Evolutionary conservation across 2,329 filamentous ascomycete genomes (phyloP), one percentile per base, ranked within the genome.

Genomic region (Lachnellula suecica): DNA sequence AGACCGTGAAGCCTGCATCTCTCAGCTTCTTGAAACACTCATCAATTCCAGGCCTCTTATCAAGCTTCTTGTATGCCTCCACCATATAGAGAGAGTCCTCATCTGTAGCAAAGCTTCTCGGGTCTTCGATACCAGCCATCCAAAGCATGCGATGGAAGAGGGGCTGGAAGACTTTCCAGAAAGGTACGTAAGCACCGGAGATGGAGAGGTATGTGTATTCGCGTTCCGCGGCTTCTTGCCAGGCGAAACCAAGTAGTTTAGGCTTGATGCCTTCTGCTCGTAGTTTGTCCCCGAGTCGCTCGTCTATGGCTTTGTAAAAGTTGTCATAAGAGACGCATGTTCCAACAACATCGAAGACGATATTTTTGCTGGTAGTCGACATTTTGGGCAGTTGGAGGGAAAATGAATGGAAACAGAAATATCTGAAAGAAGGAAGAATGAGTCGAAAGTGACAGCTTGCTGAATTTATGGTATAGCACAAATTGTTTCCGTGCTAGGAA

Each of bases 291-390:
- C 77, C 77, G 7, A 79, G 69, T 17, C 68, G 67, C 3, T 61
- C 46, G 4, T 74, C 69, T 29, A 80, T 70, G 25, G 67, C 66
- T 10, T 70, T 63, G 54, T 70, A 72, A 59, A 74, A 73, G 44
- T 69, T 69, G 15, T 76, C 69, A 63, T 74, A 78, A 19, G 70
- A 73, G 37, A 79, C 73, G 50, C 70, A 71, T n/a, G 77, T 79
- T 44, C 77, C 76, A 41, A 82, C 79, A 2, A 82, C 71, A 60
- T 79, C 75, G 57, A 78, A 78, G 25, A 78, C 74, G 51, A 77
- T 69, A 54, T 78, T 70, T 49, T 77, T 77, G 34, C 3, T 19
- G 37, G 10, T 17, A 37, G 34, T 49, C 17, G 17, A 31, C 46
- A 45, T 53, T n/a, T 44, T 42, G n/a, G 9, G 22, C 24, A 29